Percentiles rank a stretch among this genome's conserved stretches.
Evolutionary conservation across 179 eudicot species (phyloP).

Genomic region (Heliamphora pulchella): DNA sequence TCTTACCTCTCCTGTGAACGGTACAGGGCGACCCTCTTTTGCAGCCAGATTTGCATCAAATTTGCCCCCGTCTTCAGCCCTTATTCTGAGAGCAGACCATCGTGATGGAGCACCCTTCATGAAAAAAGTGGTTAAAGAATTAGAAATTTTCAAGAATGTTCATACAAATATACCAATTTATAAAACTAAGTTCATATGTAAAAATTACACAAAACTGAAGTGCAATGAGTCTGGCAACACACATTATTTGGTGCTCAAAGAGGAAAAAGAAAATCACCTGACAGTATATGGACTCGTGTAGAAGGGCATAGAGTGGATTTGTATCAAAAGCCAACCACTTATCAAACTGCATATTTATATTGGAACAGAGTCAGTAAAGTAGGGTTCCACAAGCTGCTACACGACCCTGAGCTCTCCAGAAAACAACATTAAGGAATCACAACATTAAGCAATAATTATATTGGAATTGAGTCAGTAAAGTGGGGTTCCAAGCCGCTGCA

Average conservation of each 20-base stretch:
- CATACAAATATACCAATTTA: neutral
- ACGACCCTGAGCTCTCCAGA: neutral
- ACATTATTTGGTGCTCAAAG: neutral
- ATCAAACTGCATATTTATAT: slow-evolving; percentile 56
- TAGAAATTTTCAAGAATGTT: neutral
- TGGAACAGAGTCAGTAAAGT: slow-evolving; percentile 16
- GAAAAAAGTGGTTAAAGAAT: slow-evolving; percentile 6
- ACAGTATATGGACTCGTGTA: slow-evolving; percentile 91
- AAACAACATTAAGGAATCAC: slow-evolving; percentile 1
- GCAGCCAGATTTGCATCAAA: slow-evolving; percentile 83
- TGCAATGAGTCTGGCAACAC: neutral
- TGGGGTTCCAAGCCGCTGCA: no score
- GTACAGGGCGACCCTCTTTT: slow-evolving; percentile 69
- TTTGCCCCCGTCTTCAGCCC: slow-evolving; percentile 44
- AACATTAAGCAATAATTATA: no score
- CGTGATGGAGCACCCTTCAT: slow-evolving; percentile 79
- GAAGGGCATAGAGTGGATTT: slow-evolving; percentile 78
- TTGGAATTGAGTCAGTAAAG: no score
- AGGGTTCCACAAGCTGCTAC: neutral
- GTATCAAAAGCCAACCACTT: slow-evolving; percentile 62
- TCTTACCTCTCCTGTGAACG: slow-evolving; percentile 86
- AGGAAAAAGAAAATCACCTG: slow-evolving; percentile 39
- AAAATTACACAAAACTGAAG: slow-evolving; percentile 11
- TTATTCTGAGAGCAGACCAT: slow-evolving; percentile 84
- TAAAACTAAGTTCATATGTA: neutral